These are phyloP conservation scores for Peniophora sp. DNA, from an alignment of 1,284 basidiomycete species.

Conservation along the genomic window DNA sequence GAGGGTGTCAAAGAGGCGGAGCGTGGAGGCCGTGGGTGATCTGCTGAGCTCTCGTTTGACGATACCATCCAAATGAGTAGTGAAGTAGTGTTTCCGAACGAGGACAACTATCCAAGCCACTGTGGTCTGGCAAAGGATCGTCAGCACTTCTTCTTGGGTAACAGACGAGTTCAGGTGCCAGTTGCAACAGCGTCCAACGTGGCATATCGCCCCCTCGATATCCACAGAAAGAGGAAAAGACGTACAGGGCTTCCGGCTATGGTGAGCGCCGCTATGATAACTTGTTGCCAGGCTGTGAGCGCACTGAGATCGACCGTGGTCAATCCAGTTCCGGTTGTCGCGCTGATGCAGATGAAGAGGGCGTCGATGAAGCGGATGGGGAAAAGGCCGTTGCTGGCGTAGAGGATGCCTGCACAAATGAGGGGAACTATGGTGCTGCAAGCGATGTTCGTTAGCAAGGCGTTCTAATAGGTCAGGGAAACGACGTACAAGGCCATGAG, in stretches of 20 bases:
- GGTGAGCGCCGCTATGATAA: conserved; percentile 44
- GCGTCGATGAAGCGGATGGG: conserved; percentile 62
- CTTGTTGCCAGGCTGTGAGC: conserved; percentile 70
- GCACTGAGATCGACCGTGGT: conserved; percentile 64
- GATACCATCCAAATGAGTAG: conserved; percentile 61
- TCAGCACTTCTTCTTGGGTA: too few relatives aligned
- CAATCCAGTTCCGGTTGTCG: conserved; percentile 74
- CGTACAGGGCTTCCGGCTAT: too few relatives aligned
- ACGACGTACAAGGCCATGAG: not conserved
- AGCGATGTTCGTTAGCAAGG: not conserved
- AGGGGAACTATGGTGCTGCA: conserved; percentile 60
- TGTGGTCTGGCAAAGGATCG: conserved; percentile 31
- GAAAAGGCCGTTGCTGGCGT: conserved; percentile 56
- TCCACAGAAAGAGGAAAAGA: too few relatives aligned
- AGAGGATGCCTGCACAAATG: conserved; percentile 60
- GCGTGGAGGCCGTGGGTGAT: too few relatives aligned
- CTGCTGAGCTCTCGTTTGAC: conserved; percentile 30
- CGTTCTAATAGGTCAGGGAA: not conserved
- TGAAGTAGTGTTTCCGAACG: conserved; percentile 63
- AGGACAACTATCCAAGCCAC: conserved; percentile 62
- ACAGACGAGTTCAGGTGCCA: too few relatives aligned
- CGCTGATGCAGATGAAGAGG: conserved; percentile 66
- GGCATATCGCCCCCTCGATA: too few relatives aligned
- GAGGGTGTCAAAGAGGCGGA: too few relatives aligned
- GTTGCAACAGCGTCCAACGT: too few relatives aligned